Evolutionary conservation across 768 basidiomycete genomes (phyloP).

Genomic region (Podaxis carcinomalis): DNA sequence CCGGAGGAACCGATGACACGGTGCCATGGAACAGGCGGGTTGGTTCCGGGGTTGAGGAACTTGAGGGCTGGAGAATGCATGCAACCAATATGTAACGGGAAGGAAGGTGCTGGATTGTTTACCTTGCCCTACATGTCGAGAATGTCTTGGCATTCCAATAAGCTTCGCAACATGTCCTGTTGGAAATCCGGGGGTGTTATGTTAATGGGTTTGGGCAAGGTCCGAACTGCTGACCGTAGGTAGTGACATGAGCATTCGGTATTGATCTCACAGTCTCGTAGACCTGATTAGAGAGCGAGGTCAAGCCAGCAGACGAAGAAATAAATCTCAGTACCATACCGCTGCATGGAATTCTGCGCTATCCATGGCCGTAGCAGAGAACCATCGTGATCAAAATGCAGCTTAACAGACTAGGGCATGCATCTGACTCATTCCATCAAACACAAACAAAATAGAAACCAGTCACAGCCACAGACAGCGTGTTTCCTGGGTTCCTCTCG

Average conservation of each 20-base stretch:
- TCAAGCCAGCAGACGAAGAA: not conserved
- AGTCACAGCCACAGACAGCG: too few relatives aligned
- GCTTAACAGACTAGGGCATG: not conserved
- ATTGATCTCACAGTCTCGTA: conserved; percentile 71
- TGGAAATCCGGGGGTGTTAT: not conserved
- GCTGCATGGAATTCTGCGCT: conserved; percentile 34
- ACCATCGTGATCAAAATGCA: conserved; percentile 44
- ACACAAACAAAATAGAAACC: too few relatives aligned
- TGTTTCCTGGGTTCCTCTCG: too few relatives aligned
- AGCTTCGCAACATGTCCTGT: conserved; percentile 78
- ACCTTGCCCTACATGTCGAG: conserved; percentile 85
- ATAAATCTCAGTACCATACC: conserved; percentile 15
- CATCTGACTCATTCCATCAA: too few relatives aligned
- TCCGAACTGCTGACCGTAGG: conserved; percentile 50
- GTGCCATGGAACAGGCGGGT: conserved; percentile 78
- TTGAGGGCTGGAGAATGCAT: conserved; percentile 57
- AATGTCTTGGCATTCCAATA: conserved; percentile 73
- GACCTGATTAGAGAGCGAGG: conserved; percentile 38
- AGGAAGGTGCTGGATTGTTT: conserved; percentile 8
- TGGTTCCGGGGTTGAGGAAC: conserved; percentile 53
- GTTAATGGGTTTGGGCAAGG: not conserved
- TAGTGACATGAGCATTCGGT: conserved; percentile 64
- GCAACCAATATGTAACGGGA: not conserved
- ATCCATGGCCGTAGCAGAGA: conserved; percentile 19
- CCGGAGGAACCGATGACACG: conserved; percentile 72